Evolutionary conservation across 805 yeast genomes (phyloP).

Genomic region (Lachancea sp.): DNA sequence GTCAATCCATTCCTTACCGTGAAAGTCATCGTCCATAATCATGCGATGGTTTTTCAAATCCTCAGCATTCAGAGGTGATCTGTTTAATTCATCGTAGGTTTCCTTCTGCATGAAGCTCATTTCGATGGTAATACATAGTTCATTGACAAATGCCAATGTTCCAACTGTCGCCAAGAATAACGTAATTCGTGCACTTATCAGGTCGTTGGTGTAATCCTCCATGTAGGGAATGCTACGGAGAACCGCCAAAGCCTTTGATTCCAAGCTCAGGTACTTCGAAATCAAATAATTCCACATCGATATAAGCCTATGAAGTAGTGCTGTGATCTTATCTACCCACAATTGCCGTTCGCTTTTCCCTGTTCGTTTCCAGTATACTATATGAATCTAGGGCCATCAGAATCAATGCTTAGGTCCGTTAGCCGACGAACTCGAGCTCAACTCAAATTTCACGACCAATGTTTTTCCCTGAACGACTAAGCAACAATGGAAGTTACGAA

Average conservation of each 20-base stretch:
- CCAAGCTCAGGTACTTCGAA: slow-evolving; percentile 17
- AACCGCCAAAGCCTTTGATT: slow-evolving; percentile 15
- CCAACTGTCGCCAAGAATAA: slow-evolving; percentile 29
- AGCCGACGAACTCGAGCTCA: too few species aligned
- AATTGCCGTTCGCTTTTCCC: too few species aligned
- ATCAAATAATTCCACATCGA: not conserved
- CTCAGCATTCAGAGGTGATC: slow-evolving; percentile 26
- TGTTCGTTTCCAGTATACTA: too few species aligned
- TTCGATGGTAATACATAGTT: slow-evolving; percentile 30
- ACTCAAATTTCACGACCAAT: too few species aligned
- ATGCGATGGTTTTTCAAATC: slow-evolving; percentile 25
- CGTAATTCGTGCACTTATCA: slow-evolving; percentile 32
- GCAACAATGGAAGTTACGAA: too few species aligned
- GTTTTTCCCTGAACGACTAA: too few species aligned
- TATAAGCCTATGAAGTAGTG: not conserved
- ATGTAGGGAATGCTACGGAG: slow-evolving; percentile 13
- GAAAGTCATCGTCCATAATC: slow-evolving; percentile 30
- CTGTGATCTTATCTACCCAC: too few species aligned
- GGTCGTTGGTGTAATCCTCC: slow-evolving; percentile 22
- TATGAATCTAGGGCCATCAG: too few species aligned
- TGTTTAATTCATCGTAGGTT: slow-evolving; percentile 30
- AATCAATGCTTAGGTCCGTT: too few species aligned
- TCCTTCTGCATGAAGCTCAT: slow-evolving; percentile 31
- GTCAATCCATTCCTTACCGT: slow-evolving; percentile 29
- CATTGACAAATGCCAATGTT: slow-evolving; percentile 30